phyloP scores from a whole-genome alignment of 352 stramenopile genomes.

The Phytophthora hibernalis region DNA sequence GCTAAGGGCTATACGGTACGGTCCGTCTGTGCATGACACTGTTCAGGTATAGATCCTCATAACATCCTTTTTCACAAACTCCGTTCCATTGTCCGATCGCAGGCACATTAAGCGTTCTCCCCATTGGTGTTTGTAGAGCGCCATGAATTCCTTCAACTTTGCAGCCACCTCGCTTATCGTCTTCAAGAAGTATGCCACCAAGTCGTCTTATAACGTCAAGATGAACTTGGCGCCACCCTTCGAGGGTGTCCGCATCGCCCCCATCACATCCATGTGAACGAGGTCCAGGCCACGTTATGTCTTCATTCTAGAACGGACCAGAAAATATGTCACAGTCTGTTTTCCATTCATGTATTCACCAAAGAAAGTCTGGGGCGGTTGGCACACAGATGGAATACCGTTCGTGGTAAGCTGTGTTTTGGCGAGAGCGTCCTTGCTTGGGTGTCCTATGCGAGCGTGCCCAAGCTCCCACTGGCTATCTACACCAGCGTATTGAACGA shows the following conservation, averaged over 20 bases:
- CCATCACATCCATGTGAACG: constrained; percentile 21
- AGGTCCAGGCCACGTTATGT: constrained; percentile 5
- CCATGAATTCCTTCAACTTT: constrained; percentile 15
- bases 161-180: constrained; percentile 13
- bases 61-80: constrained; percentile 29
- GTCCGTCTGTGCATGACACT: constrained; percentile 14
- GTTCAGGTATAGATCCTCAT: background rate
- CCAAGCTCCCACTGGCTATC: constrained; percentile 24
- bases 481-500: constrained; percentile 1
- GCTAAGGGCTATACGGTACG: constrained; percentile 7
- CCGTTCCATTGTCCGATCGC: constrained; percentile 28
- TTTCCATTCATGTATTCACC: constrained; percentile 23
- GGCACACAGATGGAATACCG: background rate
- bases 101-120: constrained; percentile 8
- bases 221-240: constrained; percentile 8
- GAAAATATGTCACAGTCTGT: constrained; percentile 11
- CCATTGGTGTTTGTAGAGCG: constrained; percentile 20
- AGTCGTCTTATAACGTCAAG: constrained; percentile 8
- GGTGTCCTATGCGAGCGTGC: constrained; percentile 12
- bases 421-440: background rate
- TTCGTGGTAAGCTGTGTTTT: constrained; percentile 14
- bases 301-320: background rate
- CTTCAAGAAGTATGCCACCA: constrained; percentile 20
- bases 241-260: background rate
- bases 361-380: constrained; percentile 4